Evolutionary conservation across 2,329 filamentous ascomycete genomes (phyloP).

Genomic region (Colletotrichum destructivum): DNA sequence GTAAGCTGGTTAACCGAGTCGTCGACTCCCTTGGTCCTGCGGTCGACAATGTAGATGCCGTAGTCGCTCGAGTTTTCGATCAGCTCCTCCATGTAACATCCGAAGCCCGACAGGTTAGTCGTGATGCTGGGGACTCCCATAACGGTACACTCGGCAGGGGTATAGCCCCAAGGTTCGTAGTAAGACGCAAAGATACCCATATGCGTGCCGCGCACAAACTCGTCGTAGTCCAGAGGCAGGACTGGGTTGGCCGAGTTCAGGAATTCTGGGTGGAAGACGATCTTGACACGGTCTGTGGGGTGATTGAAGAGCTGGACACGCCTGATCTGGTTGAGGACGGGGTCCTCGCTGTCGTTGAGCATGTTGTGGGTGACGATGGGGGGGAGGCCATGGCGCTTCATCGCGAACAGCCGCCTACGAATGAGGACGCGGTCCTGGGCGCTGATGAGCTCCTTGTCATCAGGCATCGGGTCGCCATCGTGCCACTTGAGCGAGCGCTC

Average conservation of each 20-base stretch:
- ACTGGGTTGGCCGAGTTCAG: conserved; percentile 96
- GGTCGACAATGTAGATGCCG: conserved; percentile 98
- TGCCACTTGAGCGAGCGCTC: conserved; percentile 96
- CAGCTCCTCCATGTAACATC: conserved; percentile 99
- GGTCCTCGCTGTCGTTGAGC: conserved; percentile 93
- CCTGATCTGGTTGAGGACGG: conserved; percentile 94
- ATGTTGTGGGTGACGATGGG: conserved; percentile 99
- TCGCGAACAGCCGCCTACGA: conserved; percentile 91
- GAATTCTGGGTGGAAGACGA: conserved; percentile 98
- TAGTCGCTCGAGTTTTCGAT: conserved; percentile 99
- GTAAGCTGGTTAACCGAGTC: conserved; percentile 97
- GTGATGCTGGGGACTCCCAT: conserved; percentile 99
- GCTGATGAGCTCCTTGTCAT: conserved; percentile 96
- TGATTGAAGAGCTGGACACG: conserved; percentile 98
- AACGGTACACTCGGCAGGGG: conserved; percentile 96
- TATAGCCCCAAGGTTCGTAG: conserved; percentile 99
- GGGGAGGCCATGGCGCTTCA: conserved; percentile 92
- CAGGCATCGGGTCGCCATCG: conserved; percentile 92
- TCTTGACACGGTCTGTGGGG: conserved; percentile 93
- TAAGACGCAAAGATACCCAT: conserved; percentile 97
- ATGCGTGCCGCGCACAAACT: conserved; percentile 97
- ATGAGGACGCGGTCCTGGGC: conserved; percentile 93
- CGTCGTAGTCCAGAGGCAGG: conserved; percentile 95
- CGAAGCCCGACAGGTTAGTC: conserved; percentile 97
- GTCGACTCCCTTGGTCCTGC: conserved; percentile 94